Percentiles rank a stretch among this genome's conserved stretches.
phyloP scores from a whole-genome alignment of 164 flowering plant genomes.

The Magnolia sinica region DNA sequence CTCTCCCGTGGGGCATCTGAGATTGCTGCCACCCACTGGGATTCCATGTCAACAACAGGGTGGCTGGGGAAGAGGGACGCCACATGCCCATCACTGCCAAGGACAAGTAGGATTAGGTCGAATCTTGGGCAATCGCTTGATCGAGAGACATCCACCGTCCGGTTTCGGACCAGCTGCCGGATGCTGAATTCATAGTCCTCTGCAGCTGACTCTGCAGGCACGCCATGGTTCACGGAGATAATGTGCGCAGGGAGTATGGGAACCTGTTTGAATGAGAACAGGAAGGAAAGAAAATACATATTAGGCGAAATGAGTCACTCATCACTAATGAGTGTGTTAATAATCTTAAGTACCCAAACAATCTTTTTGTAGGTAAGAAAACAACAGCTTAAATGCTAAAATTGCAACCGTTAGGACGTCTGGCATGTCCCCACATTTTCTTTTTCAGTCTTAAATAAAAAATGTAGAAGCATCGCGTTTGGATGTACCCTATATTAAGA shows the following conservation, averaged over 20 bases:
- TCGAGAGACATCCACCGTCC: slow-evolving; percentile 30
- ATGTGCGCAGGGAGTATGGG: slow-evolving; percentile 33
- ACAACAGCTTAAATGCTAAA: neutral
- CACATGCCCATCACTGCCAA: slow-evolving; percentile 29
- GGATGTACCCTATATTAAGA: too few species aligned
- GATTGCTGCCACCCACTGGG: slow-evolving; percentile 29
- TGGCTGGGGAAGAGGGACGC: slow-evolving; percentile 29
- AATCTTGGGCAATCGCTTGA: slow-evolving; percentile 32
- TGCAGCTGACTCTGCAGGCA: slow-evolving; percentile 37
- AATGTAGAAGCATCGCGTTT: too few species aligned
- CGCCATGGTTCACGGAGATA: slow-evolving; percentile 23
- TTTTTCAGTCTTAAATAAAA: too few species aligned
- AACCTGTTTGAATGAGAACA: slow-evolving; percentile 1
- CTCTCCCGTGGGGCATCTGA: slow-evolving; percentile 18
- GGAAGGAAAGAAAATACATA: neutral
- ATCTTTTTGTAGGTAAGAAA: neutral
- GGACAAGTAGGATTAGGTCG: slow-evolving; percentile 29
- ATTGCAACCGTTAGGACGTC: neutral
- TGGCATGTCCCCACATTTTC: too few species aligned
- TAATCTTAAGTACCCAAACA: too few species aligned
- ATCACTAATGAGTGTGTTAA: neutral
- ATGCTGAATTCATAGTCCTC: slow-evolving; percentile 36
- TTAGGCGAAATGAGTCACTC: neutral
- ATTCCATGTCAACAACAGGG: slow-evolving; percentile 14
- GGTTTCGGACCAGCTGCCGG: slow-evolving; percentile 38